These are phyloP conservation scores for Pseudoperonospora humuli DNA, from an alignment of 352 stramenopile genomes.

Conservation along the genomic window DNA sequence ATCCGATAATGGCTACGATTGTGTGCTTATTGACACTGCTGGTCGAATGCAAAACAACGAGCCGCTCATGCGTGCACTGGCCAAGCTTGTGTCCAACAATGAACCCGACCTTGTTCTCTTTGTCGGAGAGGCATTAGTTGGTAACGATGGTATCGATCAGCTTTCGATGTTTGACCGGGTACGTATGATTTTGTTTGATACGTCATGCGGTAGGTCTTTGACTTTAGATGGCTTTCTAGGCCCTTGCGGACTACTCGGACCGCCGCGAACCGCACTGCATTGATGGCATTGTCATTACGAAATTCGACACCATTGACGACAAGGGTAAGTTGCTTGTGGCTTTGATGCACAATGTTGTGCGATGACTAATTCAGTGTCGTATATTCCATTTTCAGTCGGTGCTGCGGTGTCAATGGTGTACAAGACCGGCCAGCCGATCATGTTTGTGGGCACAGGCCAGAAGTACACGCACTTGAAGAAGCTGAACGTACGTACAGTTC, in stretches of 20 bases:
- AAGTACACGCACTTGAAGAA: slow-evolving; percentile 99
- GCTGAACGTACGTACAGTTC: slow-evolving; percentile 93
- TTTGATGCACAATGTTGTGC: background rate
- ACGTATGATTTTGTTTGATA: slow-evolving; percentile 8
- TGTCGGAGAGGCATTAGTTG: slow-evolving; percentile 98
- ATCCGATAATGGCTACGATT: slow-evolving; percentile 91
- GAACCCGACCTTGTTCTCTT: slow-evolving; percentile 97
- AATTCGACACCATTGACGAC: slow-evolving; percentile 99
- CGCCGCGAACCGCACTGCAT: slow-evolving; percentile 86
- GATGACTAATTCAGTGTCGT: slow-evolving; percentile 1
- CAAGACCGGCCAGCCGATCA: slow-evolving; percentile 96
- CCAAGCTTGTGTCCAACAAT: slow-evolving; percentile 95
- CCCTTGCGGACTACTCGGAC: slow-evolving; percentile 86
- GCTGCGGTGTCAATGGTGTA: slow-evolving; percentile 99
- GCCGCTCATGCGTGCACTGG: slow-evolving; percentile 96
- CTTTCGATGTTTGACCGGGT: slow-evolving; percentile 92
- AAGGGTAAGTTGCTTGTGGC: slow-evolving; percentile 71
- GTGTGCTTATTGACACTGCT: slow-evolving; percentile 97
- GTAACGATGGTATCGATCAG: slow-evolving; percentile 98
- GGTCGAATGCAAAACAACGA: slow-evolving; percentile 99
- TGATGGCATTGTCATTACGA: slow-evolving; percentile 98
- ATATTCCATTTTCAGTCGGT: slow-evolving; percentile 77
- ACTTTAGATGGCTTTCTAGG: slow-evolving; percentile 28
- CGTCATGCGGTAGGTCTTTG: background rate
- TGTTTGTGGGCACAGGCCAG: slow-evolving; percentile 98